These are phyloP conservation scores for Aspergillus fructus DNA, from an alignment of 2,329 filamentous ascomycete genomes.

Conservation along the genomic window DNA sequence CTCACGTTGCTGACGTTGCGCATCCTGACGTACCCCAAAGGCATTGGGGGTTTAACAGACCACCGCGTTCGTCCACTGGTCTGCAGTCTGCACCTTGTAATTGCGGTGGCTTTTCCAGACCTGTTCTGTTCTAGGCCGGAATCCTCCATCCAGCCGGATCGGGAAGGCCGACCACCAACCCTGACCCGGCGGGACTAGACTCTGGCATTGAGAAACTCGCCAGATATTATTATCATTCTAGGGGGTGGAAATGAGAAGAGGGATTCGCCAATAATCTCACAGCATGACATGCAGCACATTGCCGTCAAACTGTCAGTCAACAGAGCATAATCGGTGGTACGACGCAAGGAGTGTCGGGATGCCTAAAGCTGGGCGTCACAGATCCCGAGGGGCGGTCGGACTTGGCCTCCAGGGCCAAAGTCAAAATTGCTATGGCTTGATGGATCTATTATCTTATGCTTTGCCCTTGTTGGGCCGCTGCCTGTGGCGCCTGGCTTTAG, in stretches of 20 bases:
- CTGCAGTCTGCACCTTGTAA: conserved; percentile 1
- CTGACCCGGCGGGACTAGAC: conserved; percentile 7
- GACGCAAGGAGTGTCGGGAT: conserved; percentile 27
- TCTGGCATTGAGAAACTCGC: not conserved
- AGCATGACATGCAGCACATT: not conserved
- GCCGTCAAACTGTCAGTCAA: conserved; percentile 15
- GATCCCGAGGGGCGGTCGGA: conserved; percentile 18
- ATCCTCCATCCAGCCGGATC: conserved; percentile 26
- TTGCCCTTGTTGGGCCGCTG: not conserved
- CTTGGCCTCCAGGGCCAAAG: not conserved
- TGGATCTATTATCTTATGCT: not conserved
- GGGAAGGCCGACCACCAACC: conserved; percentile 13
- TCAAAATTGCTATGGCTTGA: not conserved
- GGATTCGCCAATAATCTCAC: not conserved
- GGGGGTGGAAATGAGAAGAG: not conserved
- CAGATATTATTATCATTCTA: not conserved
- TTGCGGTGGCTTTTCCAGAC: conserved; percentile 12
- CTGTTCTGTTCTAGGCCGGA: conserved; percentile 21
- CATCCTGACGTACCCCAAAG: not conserved
- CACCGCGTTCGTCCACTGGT: conserved; percentile 3
- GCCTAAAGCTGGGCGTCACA: conserved; percentile 15
- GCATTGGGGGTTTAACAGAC: not conserved
- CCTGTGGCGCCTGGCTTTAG: not conserved
- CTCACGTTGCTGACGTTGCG: not conserved
- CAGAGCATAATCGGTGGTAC: conserved; percentile 19